Evolutionary conservation across 2,329 filamentous ascomycete species (phyloP), one percentile per base, ranked within the genome.

Genomic region (Xylaria sp.): DNA sequence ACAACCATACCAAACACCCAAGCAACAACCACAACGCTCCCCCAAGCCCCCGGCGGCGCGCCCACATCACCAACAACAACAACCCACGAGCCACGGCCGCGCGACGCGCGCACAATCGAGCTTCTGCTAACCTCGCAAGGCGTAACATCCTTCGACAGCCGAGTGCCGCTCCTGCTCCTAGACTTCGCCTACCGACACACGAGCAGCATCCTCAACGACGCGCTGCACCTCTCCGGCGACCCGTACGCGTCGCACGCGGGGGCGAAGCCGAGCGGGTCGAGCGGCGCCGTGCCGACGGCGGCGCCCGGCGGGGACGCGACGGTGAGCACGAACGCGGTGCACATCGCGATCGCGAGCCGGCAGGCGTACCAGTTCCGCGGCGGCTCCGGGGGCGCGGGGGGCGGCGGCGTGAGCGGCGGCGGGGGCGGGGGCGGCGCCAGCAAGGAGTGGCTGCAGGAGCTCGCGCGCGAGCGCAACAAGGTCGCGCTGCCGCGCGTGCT

Each of bases 121-220:
- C 86, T 93, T 17, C 85, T 95, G 53, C 87, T 95, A 49, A 89
- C 88, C 19, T 90, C 89, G 7, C 89, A 93, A 70, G 91, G 91
- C 72, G 90, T 94, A 9, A 88, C 89, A 4, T 83, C 88, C 40
- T 95, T 92, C 81, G 91, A 94, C 75, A 86, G 90, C 75, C 90
- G 91, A 71, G 91, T 95, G 1, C 91, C 91, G 0, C 84, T 94
- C 0, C 87, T 93, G 60, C 87, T 95, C 49, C 87, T 95, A 74
- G 91, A 95, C 79, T 94, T 94, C 73, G 90, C 91, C 49, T 95
- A 95, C 83, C 87, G 91, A 37, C 91, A 93, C 81, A 91, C 89
- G 9, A 87, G 87, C 1, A 84, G 85, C 59, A 82, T 93, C 35
- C 85, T 93, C 19, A 86, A 81, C 67, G 90, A 93, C 77, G 88